Conservation (phyloP, 1,284 basidiomycete genomes). For the Entoloma clypeatum region DNA sequence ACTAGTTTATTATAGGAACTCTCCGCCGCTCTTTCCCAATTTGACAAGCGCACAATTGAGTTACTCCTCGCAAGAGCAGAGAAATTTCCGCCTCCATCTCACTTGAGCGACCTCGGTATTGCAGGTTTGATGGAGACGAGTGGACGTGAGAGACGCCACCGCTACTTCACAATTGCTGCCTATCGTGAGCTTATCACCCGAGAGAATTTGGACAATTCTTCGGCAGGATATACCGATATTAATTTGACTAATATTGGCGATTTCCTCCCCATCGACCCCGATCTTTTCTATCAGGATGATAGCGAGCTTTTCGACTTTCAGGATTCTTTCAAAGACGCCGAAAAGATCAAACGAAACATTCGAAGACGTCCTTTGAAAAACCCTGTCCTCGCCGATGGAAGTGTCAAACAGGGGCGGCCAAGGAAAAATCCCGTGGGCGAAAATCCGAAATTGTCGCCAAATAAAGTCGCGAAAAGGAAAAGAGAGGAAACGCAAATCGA, state of each 20-base stretch:
- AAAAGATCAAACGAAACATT: conserved; percentile 23
- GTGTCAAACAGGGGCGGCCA: conserved; percentile 40
- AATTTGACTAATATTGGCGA: conserved; percentile 50
- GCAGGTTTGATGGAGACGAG: conserved; percentile 67
- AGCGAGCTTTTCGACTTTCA: conserved; percentile 42
- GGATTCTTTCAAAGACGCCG: conserved; percentile 41
- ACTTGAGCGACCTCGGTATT: conserved; percentile 67
- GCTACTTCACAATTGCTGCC: conserved; percentile 68
- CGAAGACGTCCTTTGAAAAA: conserved; percentile 33
- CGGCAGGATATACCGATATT: conserved; percentile 38
- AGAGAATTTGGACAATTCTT: conserved; percentile 54
- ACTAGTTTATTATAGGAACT: conserved; percentile 51
- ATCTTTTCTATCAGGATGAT: conserved; percentile 52
- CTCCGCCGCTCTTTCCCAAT: conserved; percentile 56
- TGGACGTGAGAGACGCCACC: conserved; percentile 76
- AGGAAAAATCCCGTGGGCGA: conserved; percentile 28
- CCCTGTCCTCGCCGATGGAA: conserved; percentile 39
- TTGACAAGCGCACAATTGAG: conserved; percentile 77
- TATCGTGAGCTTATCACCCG: conserved; percentile 52
- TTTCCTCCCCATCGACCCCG: conserved; percentile 42
- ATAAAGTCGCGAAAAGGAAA: conserved; percentile 19
- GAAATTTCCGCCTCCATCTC: conserved; percentile 57
- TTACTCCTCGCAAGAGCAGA: conserved; percentile 67
- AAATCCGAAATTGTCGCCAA: conserved; percentile 18
- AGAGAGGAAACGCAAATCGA: conserved; percentile 13